Conservation (phyloP, 139 green algal genomes). For the Chlorella sp. region DNA sequence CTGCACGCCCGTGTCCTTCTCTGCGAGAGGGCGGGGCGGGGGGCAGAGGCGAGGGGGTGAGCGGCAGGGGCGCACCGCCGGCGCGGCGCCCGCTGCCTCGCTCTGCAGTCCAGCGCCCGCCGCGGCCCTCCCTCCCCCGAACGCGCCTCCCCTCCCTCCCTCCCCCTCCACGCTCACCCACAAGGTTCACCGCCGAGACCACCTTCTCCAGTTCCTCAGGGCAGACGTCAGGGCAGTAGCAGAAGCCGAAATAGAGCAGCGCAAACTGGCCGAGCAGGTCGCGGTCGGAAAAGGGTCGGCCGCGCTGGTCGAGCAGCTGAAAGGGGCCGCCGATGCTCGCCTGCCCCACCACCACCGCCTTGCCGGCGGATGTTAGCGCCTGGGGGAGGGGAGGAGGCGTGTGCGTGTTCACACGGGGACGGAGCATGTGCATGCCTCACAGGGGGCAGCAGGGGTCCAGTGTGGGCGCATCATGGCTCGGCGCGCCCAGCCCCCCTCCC, state of each 20-base stretch:
- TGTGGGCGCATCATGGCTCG: too few species aligned
- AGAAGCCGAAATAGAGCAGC: constrained; percentile 99
- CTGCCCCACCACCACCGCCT: constrained; percentile 62
- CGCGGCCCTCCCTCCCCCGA: too few species aligned
- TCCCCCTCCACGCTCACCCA: neutral
- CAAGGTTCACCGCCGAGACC: constrained; percentile 1
- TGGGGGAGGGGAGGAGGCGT: too few species aligned
- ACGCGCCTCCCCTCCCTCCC: too few species aligned
- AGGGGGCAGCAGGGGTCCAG: too few species aligned
- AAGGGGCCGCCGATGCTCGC: constrained; percentile 93
- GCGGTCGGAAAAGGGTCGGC: constrained; percentile 78
- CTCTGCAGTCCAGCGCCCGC: too few species aligned
- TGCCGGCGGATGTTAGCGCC: neutral
- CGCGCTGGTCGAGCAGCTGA: constrained; percentile 75
- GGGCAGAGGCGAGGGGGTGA: neutral
- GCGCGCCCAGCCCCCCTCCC: too few species aligned
- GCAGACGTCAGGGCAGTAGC: constrained; percentile 97
- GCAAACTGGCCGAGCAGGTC: constrained; percentile 87
- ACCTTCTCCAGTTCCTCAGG: constrained; percentile 98
- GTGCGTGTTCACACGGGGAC: too few species aligned
- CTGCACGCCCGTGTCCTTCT: constrained; percentile 38
- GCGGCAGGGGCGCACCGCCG: too few species aligned
- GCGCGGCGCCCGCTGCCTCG: too few species aligned
- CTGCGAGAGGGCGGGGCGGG: constrained; percentile 19
- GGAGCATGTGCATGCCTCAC: too few species aligned